phyloP scores from a whole-genome alignment of 2,329 filamentous ascomycete genomes.

The Sporothrix mexicana region DNA sequence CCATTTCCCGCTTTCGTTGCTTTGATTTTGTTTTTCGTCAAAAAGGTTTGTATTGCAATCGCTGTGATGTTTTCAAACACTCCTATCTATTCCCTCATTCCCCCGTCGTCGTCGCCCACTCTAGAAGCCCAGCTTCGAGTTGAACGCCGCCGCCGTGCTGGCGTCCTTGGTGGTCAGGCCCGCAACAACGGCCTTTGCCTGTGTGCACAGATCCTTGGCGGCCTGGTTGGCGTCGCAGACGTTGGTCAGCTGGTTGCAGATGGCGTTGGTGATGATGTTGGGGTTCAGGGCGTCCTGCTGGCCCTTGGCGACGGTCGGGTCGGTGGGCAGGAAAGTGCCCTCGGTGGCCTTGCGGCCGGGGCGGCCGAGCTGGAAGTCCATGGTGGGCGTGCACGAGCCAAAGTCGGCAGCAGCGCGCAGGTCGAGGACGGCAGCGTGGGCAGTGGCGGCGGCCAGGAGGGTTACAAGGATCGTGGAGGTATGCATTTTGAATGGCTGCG shows the following conservation, averaged over 20 bases:
- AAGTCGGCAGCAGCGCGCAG: constrained; percentile 54
- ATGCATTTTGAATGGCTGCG: constrained; percentile 38
- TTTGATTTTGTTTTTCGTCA: not conserved
- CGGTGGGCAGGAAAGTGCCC: constrained; percentile 71
- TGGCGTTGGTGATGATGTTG: constrained; percentile 74
- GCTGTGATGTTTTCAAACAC: not conserved
- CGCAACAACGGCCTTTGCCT: constrained; percentile 54
- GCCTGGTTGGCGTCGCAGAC: constrained; percentile 67
- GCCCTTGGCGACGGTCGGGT: constrained; percentile 63
- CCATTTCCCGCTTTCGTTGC: not conserved
- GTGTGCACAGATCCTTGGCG: constrained; percentile 59
- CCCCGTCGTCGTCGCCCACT: not conserved
- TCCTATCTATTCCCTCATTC: not conserved
- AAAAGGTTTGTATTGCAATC: constrained; percentile 3
- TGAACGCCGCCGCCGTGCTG: constrained; percentile 50
- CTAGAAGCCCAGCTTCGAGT: constrained; percentile 48
- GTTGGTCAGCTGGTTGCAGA: constrained; percentile 72
- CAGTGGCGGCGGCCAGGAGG: constrained; percentile 40
- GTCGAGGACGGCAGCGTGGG: constrained; percentile 40
- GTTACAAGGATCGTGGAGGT: constrained; percentile 40
- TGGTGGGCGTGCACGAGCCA: constrained; percentile 61
- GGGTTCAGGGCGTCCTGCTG: constrained; percentile 73
- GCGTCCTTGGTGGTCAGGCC: constrained; percentile 46
- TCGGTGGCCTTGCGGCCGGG: constrained; percentile 62
- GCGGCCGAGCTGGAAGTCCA: constrained; percentile 64